These are phyloP conservation scores for Melanogaster broomeanus DNA, from an alignment of 768 basidiomycete species.

Conservation along the genomic window DNA sequence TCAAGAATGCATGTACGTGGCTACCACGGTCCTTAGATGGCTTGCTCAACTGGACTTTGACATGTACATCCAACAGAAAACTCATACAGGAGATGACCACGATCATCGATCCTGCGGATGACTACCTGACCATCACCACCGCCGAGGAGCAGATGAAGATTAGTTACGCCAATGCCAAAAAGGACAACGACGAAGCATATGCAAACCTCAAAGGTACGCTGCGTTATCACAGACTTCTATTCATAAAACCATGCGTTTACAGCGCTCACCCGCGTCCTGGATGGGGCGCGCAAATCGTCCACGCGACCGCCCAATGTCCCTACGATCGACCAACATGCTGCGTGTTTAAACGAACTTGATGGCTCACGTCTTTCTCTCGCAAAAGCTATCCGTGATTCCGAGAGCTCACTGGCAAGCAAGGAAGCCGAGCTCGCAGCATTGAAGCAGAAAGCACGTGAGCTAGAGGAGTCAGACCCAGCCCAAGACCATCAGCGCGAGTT, in stretches of 20 bases:
- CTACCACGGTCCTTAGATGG: not conserved
- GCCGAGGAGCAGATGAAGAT: conserved; percentile 70
- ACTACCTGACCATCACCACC: conserved; percentile 72
- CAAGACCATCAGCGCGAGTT: conserved; percentile 69
- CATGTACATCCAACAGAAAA: conserved; percentile 43
- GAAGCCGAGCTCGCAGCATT: conserved; percentile 70
- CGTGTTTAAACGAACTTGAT: conserved; percentile 66
- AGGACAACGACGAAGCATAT: conserved; percentile 69
- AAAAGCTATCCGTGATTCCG: conserved; percentile 75
- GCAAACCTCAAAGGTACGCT: conserved; percentile 60
- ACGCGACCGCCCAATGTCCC: conserved; percentile 71
- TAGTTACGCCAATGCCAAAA: conserved; percentile 58
- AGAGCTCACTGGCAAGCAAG: conserved; percentile 62
- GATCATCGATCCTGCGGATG: conserved; percentile 78
- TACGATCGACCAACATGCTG: conserved; percentile 60
- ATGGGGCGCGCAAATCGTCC: conserved; percentile 70
- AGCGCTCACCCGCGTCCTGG: conserved; percentile 68
- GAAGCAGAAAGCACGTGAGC: conserved; percentile 58
- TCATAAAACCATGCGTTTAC: conserved; percentile 1
- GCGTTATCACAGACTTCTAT: not conserved
- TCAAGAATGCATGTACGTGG: conserved; percentile 36
- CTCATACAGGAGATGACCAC: conserved; percentile 68
- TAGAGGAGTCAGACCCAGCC: conserved; percentile 74
- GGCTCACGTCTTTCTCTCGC: conserved; percentile 60
- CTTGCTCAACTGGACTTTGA: conserved; percentile 3